Base-by-base conservation (phyloP, 2,329 filamentous ascomycete genomes). In the Nemania diffusa region DNA sequence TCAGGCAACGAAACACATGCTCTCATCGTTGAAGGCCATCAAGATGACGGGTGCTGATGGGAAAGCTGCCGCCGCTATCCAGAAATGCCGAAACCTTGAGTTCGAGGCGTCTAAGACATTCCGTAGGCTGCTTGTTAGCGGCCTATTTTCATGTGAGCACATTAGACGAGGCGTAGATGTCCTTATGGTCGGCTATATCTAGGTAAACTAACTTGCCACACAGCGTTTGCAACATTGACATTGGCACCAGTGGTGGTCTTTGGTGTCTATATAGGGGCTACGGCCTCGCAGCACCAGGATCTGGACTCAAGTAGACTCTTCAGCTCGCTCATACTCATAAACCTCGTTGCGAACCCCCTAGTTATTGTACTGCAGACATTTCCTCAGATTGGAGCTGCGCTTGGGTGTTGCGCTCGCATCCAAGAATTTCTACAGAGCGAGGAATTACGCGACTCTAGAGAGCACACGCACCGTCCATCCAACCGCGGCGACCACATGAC, bases 251-350 rank as follows among this genome's bases (percentile, higher is more conserved):
- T 68, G 5, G 53, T 70, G 13, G 61, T 70, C 9, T 70, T 72
- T 26, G 70, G 68, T 13, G 64, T 50, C 22, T 70, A 72, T 34
- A 59, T 72, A 46, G 68, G 68, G 20, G 64, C 64, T 11, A 66
- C 63, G 24, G 37, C 57, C 27, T 63, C 57, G 22, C 61, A 66
- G 37, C 26, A 60, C 27, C 53, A 20, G 42, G 64, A 68, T 11
- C 57, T 72, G 24, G 27, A 68, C 34, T 53, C 63, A 17, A 60
- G 65, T 42, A 58, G 65, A 22, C 58, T 72, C 22, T 72, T 72
- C 58, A 69, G 68, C 53, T 70, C 70, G 20, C 59, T 72, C 50
- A 70, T 70, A 13, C 66, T 70, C 26, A 70, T 72, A 13, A 72
- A 60, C 34, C 62, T 72, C 46, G 65, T 69, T 17, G 62, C 68